A percentile compares a stretch with the other conserved stretches of the same genome.
Conservation (phyloP, 306 rosid genomes). For the Mimosa bimucronata region DNA sequence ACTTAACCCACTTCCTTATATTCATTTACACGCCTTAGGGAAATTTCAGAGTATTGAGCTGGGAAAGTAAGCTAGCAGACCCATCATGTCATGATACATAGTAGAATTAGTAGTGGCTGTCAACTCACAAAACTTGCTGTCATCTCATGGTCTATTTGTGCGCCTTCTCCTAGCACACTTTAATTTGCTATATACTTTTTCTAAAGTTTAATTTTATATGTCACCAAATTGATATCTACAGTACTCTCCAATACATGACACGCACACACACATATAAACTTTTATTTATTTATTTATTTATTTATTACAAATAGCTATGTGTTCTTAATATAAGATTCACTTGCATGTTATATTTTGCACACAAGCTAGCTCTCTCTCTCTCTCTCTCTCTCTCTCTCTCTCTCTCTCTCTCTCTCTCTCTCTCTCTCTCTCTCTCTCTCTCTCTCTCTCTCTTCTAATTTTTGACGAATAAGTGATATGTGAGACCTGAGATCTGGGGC, state of each 20-base stretch:
- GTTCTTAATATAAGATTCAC: too few relatives aligned
- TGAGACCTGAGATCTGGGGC: not conserved
- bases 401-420: too few relatives aligned
- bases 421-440: too few relatives aligned
- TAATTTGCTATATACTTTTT: not conserved
- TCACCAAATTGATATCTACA: slow-evolving; percentile 11
- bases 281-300: too few relatives aligned
- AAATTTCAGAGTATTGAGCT: not conserved
- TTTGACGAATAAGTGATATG: not conserved
- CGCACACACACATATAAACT: too few relatives aligned
- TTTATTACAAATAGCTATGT: too few relatives aligned
- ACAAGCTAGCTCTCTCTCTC: too few relatives aligned
- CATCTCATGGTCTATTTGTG: not conserved
- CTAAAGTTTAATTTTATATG: not conserved
- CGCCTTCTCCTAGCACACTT: not conserved
- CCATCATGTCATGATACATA: not conserved
- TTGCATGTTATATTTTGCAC: too few relatives aligned
- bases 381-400: too few relatives aligned
- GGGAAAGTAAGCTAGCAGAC: not conserved
- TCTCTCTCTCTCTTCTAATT: too few relatives aligned
- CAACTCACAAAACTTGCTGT: not conserved
- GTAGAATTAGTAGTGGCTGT: not conserved
- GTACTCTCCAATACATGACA: not conserved
- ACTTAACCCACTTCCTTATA: too few relatives aligned
- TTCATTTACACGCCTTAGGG: not conserved